Conservation (phyloP, 805 yeast species). For the Saccharomycopsis sp. region DNA sequence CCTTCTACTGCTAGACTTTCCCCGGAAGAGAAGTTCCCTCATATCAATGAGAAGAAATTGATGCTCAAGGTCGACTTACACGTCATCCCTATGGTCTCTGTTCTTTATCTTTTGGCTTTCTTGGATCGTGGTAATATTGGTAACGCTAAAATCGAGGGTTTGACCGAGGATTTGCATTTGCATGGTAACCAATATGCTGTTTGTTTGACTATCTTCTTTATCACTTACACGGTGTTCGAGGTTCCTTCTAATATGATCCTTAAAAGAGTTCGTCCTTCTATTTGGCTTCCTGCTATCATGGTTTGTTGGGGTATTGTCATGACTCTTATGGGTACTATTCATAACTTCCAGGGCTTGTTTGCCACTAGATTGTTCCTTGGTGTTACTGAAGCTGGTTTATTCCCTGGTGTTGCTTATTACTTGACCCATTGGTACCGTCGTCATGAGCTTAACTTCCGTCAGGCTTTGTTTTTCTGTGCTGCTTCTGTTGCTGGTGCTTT, state of each 20-base stretch:
- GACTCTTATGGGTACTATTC: constrained; percentile 42
- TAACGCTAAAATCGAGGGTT: constrained; percentile 46
- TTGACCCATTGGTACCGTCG: constrained; percentile 35
- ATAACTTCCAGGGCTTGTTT: constrained; percentile 36
- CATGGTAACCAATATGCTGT: constrained; percentile 38
- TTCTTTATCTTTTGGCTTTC: constrained; percentile 42
- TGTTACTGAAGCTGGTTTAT: constrained; percentile 35
- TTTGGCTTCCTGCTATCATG: constrained; percentile 42
- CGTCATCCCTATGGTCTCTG: constrained; percentile 36
- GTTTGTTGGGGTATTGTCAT: constrained; percentile 45
- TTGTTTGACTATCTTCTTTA: constrained; percentile 41
- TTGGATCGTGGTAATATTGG: constrained; percentile 50
- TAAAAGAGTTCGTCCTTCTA: constrained; percentile 39
- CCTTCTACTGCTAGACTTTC: neutral
- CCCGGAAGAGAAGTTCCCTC: constrained; percentile 14
- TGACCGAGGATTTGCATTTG: constrained; percentile 37
- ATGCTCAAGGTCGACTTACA: constrained; percentile 37
- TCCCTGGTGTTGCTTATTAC: constrained; percentile 35
- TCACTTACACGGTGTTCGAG: constrained; percentile 43
- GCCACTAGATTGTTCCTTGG: constrained; percentile 43
- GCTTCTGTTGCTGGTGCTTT: constrained; percentile 34
- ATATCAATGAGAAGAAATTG: constrained; percentile 21
- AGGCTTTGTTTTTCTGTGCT: constrained; percentile 34
- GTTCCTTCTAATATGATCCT: constrained; percentile 41
- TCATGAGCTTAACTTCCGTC: constrained; percentile 33